Base-by-base conservation (phyloP, 345 rosid genomes). In the Citrus unshiu region DNA sequence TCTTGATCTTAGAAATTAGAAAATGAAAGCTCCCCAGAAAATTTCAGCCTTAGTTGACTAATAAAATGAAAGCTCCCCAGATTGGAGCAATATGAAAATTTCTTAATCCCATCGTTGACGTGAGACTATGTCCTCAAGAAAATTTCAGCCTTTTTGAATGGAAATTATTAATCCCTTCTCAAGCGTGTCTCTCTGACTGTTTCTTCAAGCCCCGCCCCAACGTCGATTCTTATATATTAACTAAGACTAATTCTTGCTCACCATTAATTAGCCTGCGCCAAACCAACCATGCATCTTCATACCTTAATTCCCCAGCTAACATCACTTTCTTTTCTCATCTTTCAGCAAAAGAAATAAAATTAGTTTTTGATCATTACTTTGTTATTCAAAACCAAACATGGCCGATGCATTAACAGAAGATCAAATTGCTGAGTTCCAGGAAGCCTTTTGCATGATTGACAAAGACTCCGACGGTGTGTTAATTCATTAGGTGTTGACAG, bases 361-460 rank as follows among this genome's bases (percentile, higher is more conserved):
- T 13, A 12, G 16, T 46, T 12, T 46, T 46, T 46, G 1, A 46
- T 46, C 51, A 46, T 3, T 3, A 46, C 51, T 46, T 13, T 13
- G 51, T 13, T 59, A 25, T 10, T 27, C 1, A 68, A 35, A 80
- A 60, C 30, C 57, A 21, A 10, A 10, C 14, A 89, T 91, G 94
- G 88, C 90, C 3, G 82, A 78, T 29, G 14, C 81, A 34, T 69
- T 88, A 70, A 67, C 89, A 2, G 87, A 90, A 68, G 87, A 88
- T 51, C 93, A 88, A 72, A 58, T 88, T 30, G 84, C 84, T 0
- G 90, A 91, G 72, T 86, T 91, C 76, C 87, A 70, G 6, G 93
- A 88, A 75, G 91, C 93, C 25, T 90, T 91, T 72, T 65, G 72
- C 61, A 71, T 88, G 79, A 88, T 91, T 22, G 92, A 90, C 83